Evolutionary conservation across 371 early-diverging fungal genomes (phyloP).

Genomic region (Saksenaea vasiformis): DNA sequence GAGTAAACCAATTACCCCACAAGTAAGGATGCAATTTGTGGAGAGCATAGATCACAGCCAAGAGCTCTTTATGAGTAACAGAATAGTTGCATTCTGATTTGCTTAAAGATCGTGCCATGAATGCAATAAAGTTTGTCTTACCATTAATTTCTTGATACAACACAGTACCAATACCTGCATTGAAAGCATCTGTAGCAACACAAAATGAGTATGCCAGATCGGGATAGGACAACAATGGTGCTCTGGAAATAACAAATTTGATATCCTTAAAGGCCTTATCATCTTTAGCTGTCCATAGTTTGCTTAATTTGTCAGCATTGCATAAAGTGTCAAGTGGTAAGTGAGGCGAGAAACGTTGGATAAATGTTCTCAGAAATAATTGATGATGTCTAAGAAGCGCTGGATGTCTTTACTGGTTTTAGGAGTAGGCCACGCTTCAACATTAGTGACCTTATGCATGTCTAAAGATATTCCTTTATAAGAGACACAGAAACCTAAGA

Average conservation of each 20-base stretch:
- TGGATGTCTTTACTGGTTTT: slow-evolving; percentile 19
- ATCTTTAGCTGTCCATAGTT: slow-evolving; percentile 11
- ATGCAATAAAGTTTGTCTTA: slow-evolving; percentile 18
- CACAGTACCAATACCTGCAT: slow-evolving; percentile 35
- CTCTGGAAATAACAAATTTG: background rate
- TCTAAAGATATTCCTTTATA: slow-evolving; percentile 11
- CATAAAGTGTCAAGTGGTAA: slow-evolving; percentile 25
- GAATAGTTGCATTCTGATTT: slow-evolving; percentile 15
- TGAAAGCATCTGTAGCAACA: slow-evolving; percentile 45
- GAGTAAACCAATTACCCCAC: slow-evolving; percentile 23
- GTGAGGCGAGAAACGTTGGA: slow-evolving; percentile 14
- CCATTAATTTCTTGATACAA: slow-evolving; percentile 25
- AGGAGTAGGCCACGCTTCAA: slow-evolving; percentile 13
- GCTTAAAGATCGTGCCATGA: slow-evolving; percentile 14
- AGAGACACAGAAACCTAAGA: slow-evolving; percentile 22
- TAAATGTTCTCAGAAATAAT: slow-evolving; percentile 32
- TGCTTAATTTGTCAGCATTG: background rate
- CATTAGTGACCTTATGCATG: slow-evolving; percentile 17
- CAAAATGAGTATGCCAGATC: slow-evolving; percentile 28
- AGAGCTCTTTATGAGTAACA: slow-evolving; percentile 14
- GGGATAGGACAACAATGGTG: slow-evolving; percentile 17
- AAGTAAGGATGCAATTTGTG: slow-evolving; percentile 31
- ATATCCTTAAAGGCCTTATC: slow-evolving; percentile 10
- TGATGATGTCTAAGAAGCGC: slow-evolving; percentile 27
- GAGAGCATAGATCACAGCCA: slow-evolving; percentile 22